Base-by-base conservation (phyloP, 345 rosid genomes). In the Leavenworthia alabamica region DNA sequence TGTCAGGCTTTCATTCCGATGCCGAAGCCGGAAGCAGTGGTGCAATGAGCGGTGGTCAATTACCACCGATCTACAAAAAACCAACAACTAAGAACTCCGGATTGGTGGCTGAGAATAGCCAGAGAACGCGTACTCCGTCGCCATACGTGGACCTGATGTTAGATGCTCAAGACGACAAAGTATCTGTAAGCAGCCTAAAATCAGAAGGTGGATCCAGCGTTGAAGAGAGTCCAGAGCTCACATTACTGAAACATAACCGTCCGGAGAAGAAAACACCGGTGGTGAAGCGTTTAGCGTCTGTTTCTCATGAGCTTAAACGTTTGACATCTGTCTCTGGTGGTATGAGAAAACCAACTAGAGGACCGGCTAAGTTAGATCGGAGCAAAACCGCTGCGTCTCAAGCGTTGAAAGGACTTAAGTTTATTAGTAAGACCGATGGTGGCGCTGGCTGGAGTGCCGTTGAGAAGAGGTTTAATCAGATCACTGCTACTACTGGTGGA, bases 381-480 rank as follows among this genome's bases (percentile, higher is more conserved):
- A 75, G 80, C 0, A 87, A 83, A 68, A 68, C 95, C 0, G 89
- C 89, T 0, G 95, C 89, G 0, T 47, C 77, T 67, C 75, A 70
- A 23, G 91, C 91, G 16, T 49, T 87, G 68, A 84, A 81, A 5
- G 95, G 95, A 0, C 87, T 87, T 7, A 81, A 87, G 83, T 87
- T 87, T 36, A 84, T 87, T 8, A 84, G 87, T 68, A 84, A 81
- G 61, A 69, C 73, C 7, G 95, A 81, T 12, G 91, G 83, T 2
- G 90, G 83, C 6, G 79, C 80, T 15, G 89, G 86, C 0, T 87
- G 95, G 95, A 58, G 73, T 1, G 83, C 82, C 2, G 89, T 84
- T 2, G 95, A 83, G 80, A 80, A 72, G 43, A 65, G 89, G 36
- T 87, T 87, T 23, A 80, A 81, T 40, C 78, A 77, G 36, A 78